Evolutionary conservation across 495 filamentous ascomycete genomes (phyloP).

Genomic region (Xylaria bambusicola): DNA sequence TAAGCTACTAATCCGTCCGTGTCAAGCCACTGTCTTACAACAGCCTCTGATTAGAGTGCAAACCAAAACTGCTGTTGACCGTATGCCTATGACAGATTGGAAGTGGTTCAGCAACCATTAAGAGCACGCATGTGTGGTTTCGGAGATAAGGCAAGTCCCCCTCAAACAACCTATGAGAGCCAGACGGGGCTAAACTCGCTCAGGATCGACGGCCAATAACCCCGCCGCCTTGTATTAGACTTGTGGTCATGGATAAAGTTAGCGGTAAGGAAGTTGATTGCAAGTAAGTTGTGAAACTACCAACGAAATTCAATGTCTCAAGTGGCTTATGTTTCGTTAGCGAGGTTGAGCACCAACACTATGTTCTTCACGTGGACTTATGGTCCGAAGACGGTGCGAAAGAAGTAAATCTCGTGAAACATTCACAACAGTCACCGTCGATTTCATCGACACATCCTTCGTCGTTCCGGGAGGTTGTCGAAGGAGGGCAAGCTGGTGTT

Average conservation of each 20-base stretch:
- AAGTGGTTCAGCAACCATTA: slow-evolving; percentile 88
- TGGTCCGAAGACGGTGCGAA: slow-evolving; percentile 81
- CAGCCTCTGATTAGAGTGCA: background rate
- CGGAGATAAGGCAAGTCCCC: slow-evolving; percentile 82
- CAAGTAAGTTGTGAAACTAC: slow-evolving; percentile 61
- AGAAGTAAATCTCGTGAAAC: slow-evolving; percentile 93
- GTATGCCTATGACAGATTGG: slow-evolving; percentile 54
- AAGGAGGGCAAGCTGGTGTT: slow-evolving; percentile 30
- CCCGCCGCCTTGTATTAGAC: slow-evolving; percentile 86
- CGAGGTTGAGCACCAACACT: slow-evolving; percentile 78
- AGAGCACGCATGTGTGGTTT: slow-evolving; percentile 98
- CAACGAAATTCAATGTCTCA: slow-evolving; percentile 49
- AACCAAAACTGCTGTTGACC: slow-evolving; percentile 18
- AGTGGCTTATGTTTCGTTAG: slow-evolving; percentile 34
- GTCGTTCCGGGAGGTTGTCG: slow-evolving; percentile 63
- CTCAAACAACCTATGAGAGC: background rate
- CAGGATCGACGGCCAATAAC: slow-evolving; percentile 96
- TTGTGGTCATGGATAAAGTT: slow-evolving; percentile 75
- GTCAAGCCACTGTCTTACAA: background rate
- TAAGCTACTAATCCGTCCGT: slow-evolving; percentile 11
- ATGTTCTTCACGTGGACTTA: slow-evolving; percentile 89
- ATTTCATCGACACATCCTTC: slow-evolving; percentile 82
- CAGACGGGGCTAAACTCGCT: slow-evolving; percentile 16
- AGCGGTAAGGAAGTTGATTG: slow-evolving; percentile 87
- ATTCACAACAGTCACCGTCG: slow-evolving; percentile 82